Evolutionary conservation across 2,329 filamentous ascomycete genomes (phyloP), one percentile per base, ranked within the genome.

Genomic region (Amesomyces nigricolor): DNA sequence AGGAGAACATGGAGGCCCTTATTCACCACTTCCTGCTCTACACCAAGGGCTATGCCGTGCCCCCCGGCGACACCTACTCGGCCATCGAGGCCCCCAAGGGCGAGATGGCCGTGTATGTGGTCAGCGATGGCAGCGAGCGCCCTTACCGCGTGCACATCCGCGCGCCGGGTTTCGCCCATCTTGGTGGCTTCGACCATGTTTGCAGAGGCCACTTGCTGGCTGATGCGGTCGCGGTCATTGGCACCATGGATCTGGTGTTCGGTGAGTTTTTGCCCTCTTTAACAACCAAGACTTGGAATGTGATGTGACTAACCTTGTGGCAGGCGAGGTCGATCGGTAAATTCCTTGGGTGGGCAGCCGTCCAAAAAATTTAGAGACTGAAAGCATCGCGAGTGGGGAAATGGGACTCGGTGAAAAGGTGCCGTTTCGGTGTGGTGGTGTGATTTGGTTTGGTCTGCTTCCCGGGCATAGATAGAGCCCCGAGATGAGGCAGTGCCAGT

Each of bases 1-100:
- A 99, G 83, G 94, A 99, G 83, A 99, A 99, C 79, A 99, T 99
- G 95, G 94, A 99, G 78, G 91, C 94, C 39, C 83, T 99, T 43
- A 99, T 99, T 71, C 94, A 99, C 78, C 94, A 99, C 79, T 99
- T 99, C 82, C 77, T 99, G 63, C 85, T 99, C 52, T 99, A 92
- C 79, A 97, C 91, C 73, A 99, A 99, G 82, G 94, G 94, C 57
- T 99, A 99, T 75, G 83, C 90, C 44, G 94, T 99, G 4, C 94
- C 94, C 43, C 94, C 95, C 7, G 95, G 94, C 61, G 94, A 99
- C 80, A 99, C 94, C 5, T 99, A 99, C 80, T 91, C 87, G 46
- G 92, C 88, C 60, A 99, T 99, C 62, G 94, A 99, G 79, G 94
- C 95, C n/a, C 94, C 94, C 58, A 99, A 99, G 86, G 94, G 94